phyloP scores from a whole-genome alignment of 1,284 basidiomycete species.

The Malassezia japonica region DNA sequence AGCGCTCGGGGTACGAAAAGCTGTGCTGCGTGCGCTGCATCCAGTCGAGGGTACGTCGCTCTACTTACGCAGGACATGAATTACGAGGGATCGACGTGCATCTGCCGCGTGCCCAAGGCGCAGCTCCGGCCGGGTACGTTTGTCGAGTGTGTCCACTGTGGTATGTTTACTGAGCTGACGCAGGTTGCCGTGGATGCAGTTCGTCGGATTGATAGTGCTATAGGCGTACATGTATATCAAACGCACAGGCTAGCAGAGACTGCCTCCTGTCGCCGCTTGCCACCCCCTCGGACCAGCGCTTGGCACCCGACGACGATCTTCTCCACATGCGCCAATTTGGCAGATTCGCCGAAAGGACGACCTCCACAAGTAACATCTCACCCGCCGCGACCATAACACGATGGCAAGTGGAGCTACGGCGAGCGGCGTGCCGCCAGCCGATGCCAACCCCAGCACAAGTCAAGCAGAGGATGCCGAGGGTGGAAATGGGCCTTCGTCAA shows the following conservation, averaged over 20 bases:
- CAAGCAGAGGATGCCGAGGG: not conserved
- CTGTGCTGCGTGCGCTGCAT: slow-evolving; percentile 95
- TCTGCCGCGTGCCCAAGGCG: slow-evolving; percentile 92
- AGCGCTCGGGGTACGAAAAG: slow-evolving; percentile 96
- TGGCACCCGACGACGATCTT: not conserved
- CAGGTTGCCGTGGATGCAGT: slow-evolving; percentile 34
- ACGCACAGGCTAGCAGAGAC: not conserved
- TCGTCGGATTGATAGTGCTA: slow-evolving; percentile 23
- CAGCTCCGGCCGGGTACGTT: slow-evolving; percentile 79
- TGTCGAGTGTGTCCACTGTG: slow-evolving; percentile 95
- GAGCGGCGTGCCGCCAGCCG: not conserved
- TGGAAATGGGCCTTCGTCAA: not conserved
- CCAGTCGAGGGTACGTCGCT: slow-evolving; percentile 66
- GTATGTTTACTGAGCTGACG: slow-evolving; percentile 53
- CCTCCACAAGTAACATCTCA: slow-evolving; percentile 3
- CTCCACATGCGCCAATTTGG: not conserved
- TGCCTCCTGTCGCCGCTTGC: not conserved
- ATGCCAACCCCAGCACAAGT: not conserved
- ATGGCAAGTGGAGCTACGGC: not conserved
- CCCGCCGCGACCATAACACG: not conserved
- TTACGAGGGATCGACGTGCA: slow-evolving; percentile 97
- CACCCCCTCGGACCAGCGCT: not conserved
- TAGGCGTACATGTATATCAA: too few relatives aligned
- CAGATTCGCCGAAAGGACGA: not conserved
- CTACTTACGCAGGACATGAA: slow-evolving; percentile 70